These are phyloP conservation scores for Royoungia palumana DNA, from an alignment of 768 basidiomycete species.

Conservation along the genomic window DNA sequence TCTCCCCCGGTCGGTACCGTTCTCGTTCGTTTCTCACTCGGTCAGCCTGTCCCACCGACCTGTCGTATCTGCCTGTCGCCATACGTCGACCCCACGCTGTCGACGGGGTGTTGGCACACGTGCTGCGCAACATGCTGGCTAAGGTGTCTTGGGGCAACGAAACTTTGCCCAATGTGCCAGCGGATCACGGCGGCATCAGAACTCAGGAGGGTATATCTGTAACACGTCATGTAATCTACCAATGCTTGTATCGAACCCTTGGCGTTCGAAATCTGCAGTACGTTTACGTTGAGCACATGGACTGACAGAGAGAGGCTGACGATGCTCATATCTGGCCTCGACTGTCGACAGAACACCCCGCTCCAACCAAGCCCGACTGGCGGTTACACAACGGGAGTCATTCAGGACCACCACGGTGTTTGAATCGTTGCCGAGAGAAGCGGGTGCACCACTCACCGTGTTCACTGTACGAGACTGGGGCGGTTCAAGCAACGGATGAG, in stretches of 20 bases:
- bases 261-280: background rate
- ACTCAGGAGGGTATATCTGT: slow-evolving; percentile 73
- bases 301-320: background rate
- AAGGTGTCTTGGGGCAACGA: slow-evolving; percentile 77
- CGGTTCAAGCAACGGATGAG: background rate
- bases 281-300: slow-evolving; percentile 3
- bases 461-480: background rate
- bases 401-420: slow-evolving; percentile 61
- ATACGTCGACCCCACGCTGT: slow-evolving; percentile 73
- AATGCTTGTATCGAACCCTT: background rate
- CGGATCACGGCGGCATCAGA: slow-evolving; percentile 78
- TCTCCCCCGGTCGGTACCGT: slow-evolving; percentile 27
- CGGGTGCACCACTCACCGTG: slow-evolving; percentile 28
- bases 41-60: slow-evolving; percentile 27
- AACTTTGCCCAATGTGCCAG: slow-evolving; percentile 84
- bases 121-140: slow-evolving; percentile 83
- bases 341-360: slow-evolving; percentile 51
- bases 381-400: slow-evolving; percentile 44
- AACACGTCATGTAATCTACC: slow-evolving; percentile 2
- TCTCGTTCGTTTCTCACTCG: slow-evolving; percentile 15
- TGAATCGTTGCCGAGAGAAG: slow-evolving; percentile 44
- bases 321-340: slow-evolving; percentile 88
- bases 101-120: slow-evolving; percentile 86
- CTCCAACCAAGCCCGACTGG: slow-evolving; percentile 45
- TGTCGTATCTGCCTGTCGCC: slow-evolving; percentile 82